Percentiles rank a stretch among this genome's conserved stretches.
phyloP scores from a whole-genome alignment of 164 flowering plant species.

The Brasenia schreberi region DNA sequence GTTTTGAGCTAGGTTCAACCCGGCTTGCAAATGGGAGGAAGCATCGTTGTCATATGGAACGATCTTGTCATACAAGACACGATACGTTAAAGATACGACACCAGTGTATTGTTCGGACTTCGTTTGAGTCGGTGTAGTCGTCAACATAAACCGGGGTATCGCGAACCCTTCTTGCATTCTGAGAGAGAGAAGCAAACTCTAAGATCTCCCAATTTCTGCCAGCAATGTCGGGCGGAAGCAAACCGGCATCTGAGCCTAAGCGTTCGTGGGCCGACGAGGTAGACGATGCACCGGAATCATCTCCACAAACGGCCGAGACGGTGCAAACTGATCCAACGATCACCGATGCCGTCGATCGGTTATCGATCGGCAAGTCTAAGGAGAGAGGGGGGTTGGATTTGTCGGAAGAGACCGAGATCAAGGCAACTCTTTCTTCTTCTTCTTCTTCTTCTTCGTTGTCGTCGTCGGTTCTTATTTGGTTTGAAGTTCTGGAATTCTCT shows the following conservation, averaged over 20 bases:
- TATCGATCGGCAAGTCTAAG: constrained; percentile 17
- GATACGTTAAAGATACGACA: too few species aligned
- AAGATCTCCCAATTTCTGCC: too few species aligned
- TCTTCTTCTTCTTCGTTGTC: neutral
- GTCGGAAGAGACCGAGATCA: constrained; percentile 52
- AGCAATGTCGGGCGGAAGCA: constrained; percentile 2
- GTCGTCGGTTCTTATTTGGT: neutral
- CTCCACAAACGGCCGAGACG: neutral
- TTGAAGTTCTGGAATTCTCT: neutral
- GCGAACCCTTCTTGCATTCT: too few species aligned
- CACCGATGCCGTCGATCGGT: constrained; percentile 4
- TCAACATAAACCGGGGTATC: too few species aligned
- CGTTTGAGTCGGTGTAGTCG: too few species aligned
- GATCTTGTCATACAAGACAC: too few species aligned
- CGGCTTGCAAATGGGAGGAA: too few species aligned
- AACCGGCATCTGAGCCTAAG: constrained; percentile 1
- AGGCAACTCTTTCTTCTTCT: constrained; percentile 15
- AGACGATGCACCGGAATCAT: constrained; percentile 1
- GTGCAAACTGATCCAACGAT: neutral
- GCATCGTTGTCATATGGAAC: too few species aligned
- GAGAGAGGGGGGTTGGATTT: constrained; percentile 28
- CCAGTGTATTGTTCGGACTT: too few species aligned
- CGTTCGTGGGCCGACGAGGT: constrained; percentile 20
- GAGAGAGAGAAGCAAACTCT: too few species aligned
- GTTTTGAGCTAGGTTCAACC: too few species aligned